These are phyloP conservation scores for Starmera stellimalicola DNA, from an alignment of 1,139 yeast genomes.

Conservation along the genomic window DNA sequence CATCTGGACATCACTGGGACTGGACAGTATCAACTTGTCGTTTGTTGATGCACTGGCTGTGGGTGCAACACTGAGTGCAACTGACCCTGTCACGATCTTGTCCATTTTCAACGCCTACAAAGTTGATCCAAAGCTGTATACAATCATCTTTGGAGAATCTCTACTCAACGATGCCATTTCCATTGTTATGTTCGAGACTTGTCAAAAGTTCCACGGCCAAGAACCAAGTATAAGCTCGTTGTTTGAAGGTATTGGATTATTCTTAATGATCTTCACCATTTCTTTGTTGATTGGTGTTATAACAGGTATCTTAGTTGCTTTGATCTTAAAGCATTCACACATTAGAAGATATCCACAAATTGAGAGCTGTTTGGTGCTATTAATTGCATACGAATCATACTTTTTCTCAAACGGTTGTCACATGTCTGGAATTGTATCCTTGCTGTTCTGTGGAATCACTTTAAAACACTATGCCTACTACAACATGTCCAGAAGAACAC, in stretches of 20 bases:
- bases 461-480: constrained; percentile 93
- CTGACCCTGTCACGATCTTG: constrained; percentile 95
- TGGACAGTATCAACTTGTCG: constrained; percentile 80
- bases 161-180: constrained; percentile 94
- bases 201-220: constrained; percentile 92
- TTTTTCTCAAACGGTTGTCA: constrained; percentile 98
- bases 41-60: constrained; percentile 95
- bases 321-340: constrained; percentile 85
- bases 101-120: constrained; percentile 95
- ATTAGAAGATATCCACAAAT: constrained; percentile 91
- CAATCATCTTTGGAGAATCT: constrained; percentile 95
- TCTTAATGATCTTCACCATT: constrained; percentile 86
- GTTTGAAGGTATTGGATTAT: constrained; percentile 90
- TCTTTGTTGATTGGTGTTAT: constrained; percentile 87
- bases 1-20: constrained; percentile 85
- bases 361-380: constrained; percentile 84
- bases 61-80: constrained; percentile 95
- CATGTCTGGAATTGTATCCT: constrained; percentile 96
- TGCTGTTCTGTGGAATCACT: constrained; percentile 92
- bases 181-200: constrained; percentile 97
- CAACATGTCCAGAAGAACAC: constrained; percentile 96
- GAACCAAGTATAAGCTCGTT: constrained; percentile 65
- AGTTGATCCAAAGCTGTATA: constrained; percentile 94
- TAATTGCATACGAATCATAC: constrained; percentile 92
- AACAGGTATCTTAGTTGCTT: constrained; percentile 82